Evolutionary conservation across 768 basidiomycete genomes (phyloP).

Genomic region (Kwoniella dendrophila): DNA sequence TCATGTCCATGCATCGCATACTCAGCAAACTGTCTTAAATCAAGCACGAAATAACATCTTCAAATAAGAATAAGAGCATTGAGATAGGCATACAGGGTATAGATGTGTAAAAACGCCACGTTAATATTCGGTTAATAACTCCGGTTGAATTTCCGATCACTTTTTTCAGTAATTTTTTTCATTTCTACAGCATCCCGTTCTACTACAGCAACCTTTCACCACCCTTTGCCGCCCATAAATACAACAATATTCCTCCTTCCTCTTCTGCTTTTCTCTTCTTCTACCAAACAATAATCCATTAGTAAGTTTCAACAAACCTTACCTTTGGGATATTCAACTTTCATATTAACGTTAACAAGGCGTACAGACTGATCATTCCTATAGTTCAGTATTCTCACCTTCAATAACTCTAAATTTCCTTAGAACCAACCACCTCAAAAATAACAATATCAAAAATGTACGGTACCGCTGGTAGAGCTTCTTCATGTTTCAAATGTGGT

Average conservation of each 20-base stretch:
- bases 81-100: too few species aligned
- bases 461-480: constrained; percentile 36
- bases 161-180: not conserved
- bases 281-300: constrained; percentile 1
- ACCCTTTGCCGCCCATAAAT: constrained; percentile 11
- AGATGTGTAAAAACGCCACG: constrained; percentile 6
- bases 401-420: not conserved
- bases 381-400: not conserved
- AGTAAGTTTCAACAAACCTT: constrained; percentile 3
- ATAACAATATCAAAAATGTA: constrained; percentile 33
- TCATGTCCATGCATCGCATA: constrained; percentile 11
- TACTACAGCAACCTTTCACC: too few species aligned
- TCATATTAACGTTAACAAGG: too few species aligned
- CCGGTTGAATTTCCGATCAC: constrained; percentile 10
- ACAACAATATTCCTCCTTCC: not conserved
- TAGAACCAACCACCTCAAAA: constrained; percentile 8
- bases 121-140: constrained; percentile 5
- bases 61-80: too few species aligned
- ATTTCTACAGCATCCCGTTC: not conserved
- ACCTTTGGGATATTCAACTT: too few species aligned
- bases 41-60: not conserved
- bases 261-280: not conserved
- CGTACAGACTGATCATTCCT: constrained; percentile 1
- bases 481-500: constrained; percentile 53
- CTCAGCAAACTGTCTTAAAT: not conserved